phyloP scores from a whole-genome alignment of 805 yeast species.

The Starmerella lactis-condensi region DNA sequence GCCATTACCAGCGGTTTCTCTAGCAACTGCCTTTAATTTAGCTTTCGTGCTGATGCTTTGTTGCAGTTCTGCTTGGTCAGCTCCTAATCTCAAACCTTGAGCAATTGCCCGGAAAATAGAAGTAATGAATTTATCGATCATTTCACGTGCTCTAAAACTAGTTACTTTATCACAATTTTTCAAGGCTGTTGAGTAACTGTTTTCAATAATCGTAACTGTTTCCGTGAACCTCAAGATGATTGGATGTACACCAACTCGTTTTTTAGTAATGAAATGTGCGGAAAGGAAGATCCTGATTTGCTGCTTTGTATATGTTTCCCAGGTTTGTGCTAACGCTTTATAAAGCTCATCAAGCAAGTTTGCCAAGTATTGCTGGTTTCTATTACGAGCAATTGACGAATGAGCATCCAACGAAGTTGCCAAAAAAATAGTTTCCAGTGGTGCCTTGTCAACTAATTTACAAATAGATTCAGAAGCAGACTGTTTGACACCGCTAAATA shows the following conservation, averaged over 20 bases:
- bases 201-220: conserved; percentile 15
- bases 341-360: conserved; percentile 32
- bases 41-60: conserved; percentile 6
- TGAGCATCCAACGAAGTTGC: conserved; percentile 28
- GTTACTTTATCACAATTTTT: conserved; percentile 2
- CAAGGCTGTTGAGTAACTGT: conserved; percentile 6
- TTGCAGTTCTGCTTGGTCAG: conserved; percentile 4
- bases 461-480: neutral
- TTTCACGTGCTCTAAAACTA: conserved; percentile 6
- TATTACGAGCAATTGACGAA: conserved; percentile 25
- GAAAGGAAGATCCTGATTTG: conserved; percentile 33
- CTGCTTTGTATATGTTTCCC: conserved; percentile 42
- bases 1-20: conserved; percentile 7
- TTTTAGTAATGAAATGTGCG: conserved; percentile 22
- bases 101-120: conserved; percentile 16
- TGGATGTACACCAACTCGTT: conserved; percentile 27
- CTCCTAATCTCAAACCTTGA: conserved; percentile 16
- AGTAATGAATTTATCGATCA: conserved; percentile 10
- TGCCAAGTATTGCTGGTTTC: conserved; percentile 47
- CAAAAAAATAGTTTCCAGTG: conserved; percentile 29
- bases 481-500: neutral
- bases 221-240: conserved; percentile 32
- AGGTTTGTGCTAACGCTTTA: conserved; percentile 34
- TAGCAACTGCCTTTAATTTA: conserved; percentile 10
- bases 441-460: conserved; percentile 21